A percentile compares a stretch with the other conserved stretches of the same genome.
Evolutionary conservation across 768 basidiomycete genomes (phyloP).

Genomic region (Mrakia frigida): DNA sequence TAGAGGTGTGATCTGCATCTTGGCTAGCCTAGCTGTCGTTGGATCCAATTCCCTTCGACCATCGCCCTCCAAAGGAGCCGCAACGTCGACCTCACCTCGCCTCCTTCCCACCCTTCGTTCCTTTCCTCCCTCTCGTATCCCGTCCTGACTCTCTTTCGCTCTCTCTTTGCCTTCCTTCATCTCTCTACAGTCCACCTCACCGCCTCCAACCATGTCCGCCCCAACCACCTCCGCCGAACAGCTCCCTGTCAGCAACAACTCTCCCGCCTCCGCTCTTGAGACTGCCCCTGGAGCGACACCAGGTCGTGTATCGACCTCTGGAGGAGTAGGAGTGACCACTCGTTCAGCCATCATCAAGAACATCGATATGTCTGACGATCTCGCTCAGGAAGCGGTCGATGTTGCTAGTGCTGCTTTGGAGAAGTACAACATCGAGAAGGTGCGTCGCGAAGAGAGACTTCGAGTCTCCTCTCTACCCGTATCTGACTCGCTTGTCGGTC

Average conservation of each 20-base stretch:
- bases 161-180: background rate
- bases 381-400: constrained; percentile 92
- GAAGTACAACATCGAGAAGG: constrained; percentile 87
- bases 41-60: background rate
- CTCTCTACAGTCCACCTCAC: background rate
- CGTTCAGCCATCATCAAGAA: constrained; percentile 87
- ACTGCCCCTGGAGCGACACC: background rate
- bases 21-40: too few species aligned
- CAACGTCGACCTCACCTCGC: background rate
- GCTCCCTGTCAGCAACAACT: background rate
- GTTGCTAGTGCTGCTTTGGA: constrained; percentile 78
- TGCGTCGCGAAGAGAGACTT: background rate
- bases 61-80: too few species aligned
- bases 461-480: background rate
- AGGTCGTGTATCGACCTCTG: constrained; percentile 6
- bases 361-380: constrained; percentile 92
- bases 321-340: constrained; percentile 26
- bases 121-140: background rate
- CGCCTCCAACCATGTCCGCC: background rate
- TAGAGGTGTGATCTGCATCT: too few species aligned
- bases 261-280: background rate
- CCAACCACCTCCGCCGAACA: background rate
- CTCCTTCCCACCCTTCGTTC: background rate
- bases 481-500: background rate
- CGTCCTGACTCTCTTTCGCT: background rate